These are phyloP conservation scores for Leccinum arenicola DNA, from an alignment of 768 basidiomycete species.

Conservation along the genomic window DNA sequence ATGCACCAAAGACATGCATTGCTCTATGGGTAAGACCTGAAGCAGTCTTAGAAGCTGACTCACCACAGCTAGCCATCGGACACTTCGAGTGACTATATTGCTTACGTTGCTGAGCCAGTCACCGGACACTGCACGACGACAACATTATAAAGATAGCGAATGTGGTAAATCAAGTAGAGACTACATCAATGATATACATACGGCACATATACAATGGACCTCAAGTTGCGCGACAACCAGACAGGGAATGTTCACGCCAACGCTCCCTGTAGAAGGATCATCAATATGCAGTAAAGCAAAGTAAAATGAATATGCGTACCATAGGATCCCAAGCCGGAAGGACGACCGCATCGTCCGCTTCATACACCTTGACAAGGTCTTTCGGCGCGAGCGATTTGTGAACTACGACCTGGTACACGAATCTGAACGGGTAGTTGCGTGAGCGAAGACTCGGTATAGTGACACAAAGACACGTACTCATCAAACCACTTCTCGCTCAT, in stretches of 20 bases:
- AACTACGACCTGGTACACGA: constrained; percentile 91
- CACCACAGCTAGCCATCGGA: background rate
- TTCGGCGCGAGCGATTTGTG: constrained; percentile 77
- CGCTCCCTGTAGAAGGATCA: constrained; percentile 14
- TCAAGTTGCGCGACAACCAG: background rate
- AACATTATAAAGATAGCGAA: background rate
- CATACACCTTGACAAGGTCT: constrained; percentile 79
- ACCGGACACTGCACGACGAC: background rate
- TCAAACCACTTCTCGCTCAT: constrained; percentile 95
- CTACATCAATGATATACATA: background rate
- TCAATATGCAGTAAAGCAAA: background rate
- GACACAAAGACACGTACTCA: constrained; percentile 50
- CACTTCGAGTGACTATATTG: background rate
- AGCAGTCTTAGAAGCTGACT: background rate
- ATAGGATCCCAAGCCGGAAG: constrained; percentile 82
- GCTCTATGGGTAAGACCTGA: background rate
- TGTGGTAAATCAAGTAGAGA: background rate
- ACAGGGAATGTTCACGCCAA: constrained; percentile 18
- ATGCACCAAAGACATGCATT: background rate
- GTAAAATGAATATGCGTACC: constrained; percentile 15
- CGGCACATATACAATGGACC: background rate
- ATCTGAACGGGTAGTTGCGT: constrained; percentile 41
- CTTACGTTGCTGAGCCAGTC: background rate
- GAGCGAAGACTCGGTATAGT: background rate
- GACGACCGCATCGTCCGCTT: constrained; percentile 59